A percentile compares a stretch with the other conserved stretches of the same genome.
Conservation (phyloP, 345 rosid genomes). For the Populus ilicifolia region DNA sequence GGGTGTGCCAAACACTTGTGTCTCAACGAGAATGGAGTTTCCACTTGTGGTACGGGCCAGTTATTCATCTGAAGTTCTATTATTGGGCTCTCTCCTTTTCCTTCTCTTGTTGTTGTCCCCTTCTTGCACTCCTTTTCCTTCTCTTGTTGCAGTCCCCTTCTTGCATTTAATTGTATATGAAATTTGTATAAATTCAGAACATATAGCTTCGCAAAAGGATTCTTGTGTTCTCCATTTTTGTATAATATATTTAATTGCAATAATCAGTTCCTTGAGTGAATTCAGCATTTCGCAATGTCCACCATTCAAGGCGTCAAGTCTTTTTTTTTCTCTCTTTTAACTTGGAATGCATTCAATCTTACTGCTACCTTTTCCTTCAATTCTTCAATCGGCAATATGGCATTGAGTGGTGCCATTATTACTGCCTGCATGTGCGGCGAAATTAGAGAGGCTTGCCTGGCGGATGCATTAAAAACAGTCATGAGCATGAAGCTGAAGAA, state of each 20-base stretch:
- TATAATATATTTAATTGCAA: constrained; percentile 14
- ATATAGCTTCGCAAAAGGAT: constrained; percentile 3
- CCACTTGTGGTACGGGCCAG: constrained; percentile 15
- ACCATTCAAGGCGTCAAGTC: not conserved
- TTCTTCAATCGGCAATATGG: too few species aligned
- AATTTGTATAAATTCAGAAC: constrained; percentile 31
- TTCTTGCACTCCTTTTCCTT: constrained; percentile 15
- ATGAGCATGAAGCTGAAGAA: too few species aligned
- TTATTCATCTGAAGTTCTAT: constrained; percentile 2
- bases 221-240: constrained; percentile 20
- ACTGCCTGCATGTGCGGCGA: too few species aligned
- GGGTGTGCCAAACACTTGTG: constrained; percentile 6
- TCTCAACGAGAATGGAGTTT: constrained; percentile 9
- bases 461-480: too few species aligned
- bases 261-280: constrained; percentile 6
- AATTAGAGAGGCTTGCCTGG: too few species aligned
- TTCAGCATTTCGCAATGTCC: not conserved
- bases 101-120: constrained; percentile 6
- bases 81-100: not conserved
- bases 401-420: too few species aligned
- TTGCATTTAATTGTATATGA: constrained; percentile 42
- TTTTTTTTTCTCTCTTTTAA: fast-evolving
- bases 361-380: too few species aligned
- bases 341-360: not conserved
- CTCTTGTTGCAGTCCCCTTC: constrained; percentile 9